Base-by-base conservation (phyloP, 2,329 filamentous ascomycete species). In the Hymenoscyphus albidus region DNA sequence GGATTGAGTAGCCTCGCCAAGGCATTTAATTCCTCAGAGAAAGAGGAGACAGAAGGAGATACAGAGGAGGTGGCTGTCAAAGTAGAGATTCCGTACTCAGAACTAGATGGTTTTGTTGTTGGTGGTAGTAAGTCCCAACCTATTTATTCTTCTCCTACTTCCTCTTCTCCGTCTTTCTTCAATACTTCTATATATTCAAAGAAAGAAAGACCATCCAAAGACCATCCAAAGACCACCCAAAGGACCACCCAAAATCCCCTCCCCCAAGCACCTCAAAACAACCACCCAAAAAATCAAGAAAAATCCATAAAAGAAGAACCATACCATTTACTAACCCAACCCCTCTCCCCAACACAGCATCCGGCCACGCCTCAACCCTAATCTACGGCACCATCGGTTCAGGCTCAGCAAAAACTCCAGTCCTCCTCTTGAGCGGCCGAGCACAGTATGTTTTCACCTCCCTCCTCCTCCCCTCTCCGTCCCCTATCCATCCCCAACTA, bases 321-420 rank as follows among this genome's bases (percentile, higher is more conserved):
- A 27, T 3, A 27, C 27, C 2, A 9, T 16, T n/a, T 58, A 31
- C 39, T 51, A 12, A 70, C 63, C 65, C 38, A n/a, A n/a, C 14
- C 62, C n/a, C 3, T 9, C 16, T 18, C 16, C 42, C 4, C 44
- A 7, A 9, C 6, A 27, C 7, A 51, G 44, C n/a, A 22, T 27
- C 44, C 1, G 67, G 68, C 12, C 68, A 70, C 63, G 65, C 64
- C 48, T 65, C 67, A 7, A 70, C 66, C n/a, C 54, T 71, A 13
- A 48, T 71, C 7, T 71, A 68, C 64, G 67, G 69, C 2, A 60
- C 60, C 32, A 40, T 69, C 12, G 64, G 64, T 27, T 27, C 27
- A 27, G 3, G 38, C 16, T 2, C 27, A 27, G 18, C 32, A 3
- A 65, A 62, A 9, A 58, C 63, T 10, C 44, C 44, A 22, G 44